These are phyloP conservation scores for Paecilomyces sp. DNA, from an alignment of 2,329 filamentous ascomycete species.

Conservation along the genomic window DNA sequence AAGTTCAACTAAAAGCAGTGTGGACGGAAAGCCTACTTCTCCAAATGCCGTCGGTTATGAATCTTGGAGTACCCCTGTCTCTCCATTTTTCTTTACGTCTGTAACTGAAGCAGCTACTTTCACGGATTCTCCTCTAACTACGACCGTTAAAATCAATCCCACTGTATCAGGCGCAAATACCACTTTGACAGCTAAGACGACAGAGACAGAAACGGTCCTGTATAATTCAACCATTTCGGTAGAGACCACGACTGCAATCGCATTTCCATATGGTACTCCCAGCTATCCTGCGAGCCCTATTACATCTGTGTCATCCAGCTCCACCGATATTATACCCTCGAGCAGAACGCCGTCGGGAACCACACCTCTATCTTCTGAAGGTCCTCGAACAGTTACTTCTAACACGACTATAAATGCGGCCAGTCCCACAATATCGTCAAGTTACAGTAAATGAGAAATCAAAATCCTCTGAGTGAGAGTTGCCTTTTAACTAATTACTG, in stretches of 20 bases:
- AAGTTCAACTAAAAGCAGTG: background rate
- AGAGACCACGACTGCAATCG: background rate
- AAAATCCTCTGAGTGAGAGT: no score
- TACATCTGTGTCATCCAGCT: background rate
- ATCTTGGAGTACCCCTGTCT: background rate
- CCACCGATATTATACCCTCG: background rate
- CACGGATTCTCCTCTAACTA: background rate
- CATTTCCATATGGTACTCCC: background rate
- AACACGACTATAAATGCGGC: background rate
- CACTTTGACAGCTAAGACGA: background rate
- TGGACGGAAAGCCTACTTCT: background rate
- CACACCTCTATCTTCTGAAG: background rate
- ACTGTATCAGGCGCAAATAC: background rate
- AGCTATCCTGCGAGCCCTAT: background rate
- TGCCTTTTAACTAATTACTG: slow-evolving; percentile 1
- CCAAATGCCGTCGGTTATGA: no score
- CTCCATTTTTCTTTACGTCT: background rate
- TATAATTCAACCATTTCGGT: no score
- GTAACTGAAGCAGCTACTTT: background rate
- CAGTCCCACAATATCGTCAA: background rate
- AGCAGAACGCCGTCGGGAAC: background rate
- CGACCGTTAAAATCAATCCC: background rate
- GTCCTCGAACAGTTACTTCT: background rate
- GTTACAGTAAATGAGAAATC: background rate
- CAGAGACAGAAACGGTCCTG: background rate